Conservation (phyloP, 768 basidiomycete species). For the Daedaleopsis sinensis region DNA sequence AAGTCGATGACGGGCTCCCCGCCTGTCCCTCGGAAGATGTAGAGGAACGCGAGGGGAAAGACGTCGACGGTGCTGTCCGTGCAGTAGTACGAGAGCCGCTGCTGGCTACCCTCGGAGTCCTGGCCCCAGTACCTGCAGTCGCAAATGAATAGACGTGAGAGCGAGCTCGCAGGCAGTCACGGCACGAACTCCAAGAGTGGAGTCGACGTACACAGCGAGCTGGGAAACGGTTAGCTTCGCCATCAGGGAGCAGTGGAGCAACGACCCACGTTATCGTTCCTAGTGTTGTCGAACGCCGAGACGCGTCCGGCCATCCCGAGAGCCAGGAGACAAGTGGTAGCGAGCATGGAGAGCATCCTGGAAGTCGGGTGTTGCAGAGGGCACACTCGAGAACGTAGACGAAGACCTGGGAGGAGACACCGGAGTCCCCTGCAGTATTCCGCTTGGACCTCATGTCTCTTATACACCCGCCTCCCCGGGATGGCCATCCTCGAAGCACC, state of each 20-base stretch:
- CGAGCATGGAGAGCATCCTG: constrained; percentile 9
- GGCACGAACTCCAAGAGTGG: neutral
- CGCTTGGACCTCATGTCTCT: neutral
- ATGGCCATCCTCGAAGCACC: neutral
- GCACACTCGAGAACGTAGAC: constrained; percentile 3
- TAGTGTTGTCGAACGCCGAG: constrained; percentile 16
- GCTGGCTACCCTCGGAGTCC: constrained; percentile 49
- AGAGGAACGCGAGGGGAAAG: constrained; percentile 63
- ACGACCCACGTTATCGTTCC: constrained; percentile 17
- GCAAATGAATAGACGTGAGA: neutral
- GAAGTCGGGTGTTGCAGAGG: constrained; percentile 4
- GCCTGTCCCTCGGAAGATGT: constrained; percentile 58
- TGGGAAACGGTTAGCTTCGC: neutral
- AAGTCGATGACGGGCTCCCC: constrained; percentile 61
- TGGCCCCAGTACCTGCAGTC: constrained; percentile 53
- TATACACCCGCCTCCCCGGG: constrained; percentile 4
- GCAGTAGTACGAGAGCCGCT: constrained; percentile 10
- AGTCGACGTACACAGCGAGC: constrained; percentile 29
- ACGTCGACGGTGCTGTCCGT: constrained; percentile 59
- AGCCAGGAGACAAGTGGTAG: constrained; percentile 5
- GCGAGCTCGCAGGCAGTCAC: neutral
- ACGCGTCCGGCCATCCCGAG: constrained; percentile 15
- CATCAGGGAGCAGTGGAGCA: neutral
- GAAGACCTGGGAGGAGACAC: neutral
- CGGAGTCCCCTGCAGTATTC: neutral